Evolutionary conservation across 352 stramenopile genomes (phyloP), one percentile per base, ranked within the genome.

Genomic region (Phytophthora constricta): DNA sequence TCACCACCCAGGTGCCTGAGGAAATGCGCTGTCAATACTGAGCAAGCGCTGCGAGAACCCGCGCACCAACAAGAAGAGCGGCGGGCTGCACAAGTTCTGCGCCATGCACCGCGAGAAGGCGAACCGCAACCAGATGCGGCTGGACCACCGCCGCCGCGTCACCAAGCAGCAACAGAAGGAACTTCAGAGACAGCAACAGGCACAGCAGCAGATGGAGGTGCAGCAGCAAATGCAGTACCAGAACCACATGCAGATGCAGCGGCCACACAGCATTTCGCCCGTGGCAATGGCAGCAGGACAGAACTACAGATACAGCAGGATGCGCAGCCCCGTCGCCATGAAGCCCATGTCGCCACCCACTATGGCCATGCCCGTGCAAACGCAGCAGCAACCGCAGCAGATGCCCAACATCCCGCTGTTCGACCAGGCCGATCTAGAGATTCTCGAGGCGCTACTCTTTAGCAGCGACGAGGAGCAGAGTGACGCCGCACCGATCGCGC

Each of bases 111-210:
- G 84, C 3, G 68, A 80, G 43, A 85, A 89, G 62, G 84, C 84
- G 22, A 93, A 93, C 69, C 79, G 79, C 25, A 90, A 91, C 58
- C 85, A 93, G 58, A 90, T 89, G 68, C 76, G 82, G 2, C 68
- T 89, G 22, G 82, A 91, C 55, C 80, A 86, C 50, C 74, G 80
- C 11, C 78, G 82, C 2, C 78, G 82, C 20, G 76, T 87, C 20
- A 31, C 77, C 47, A 87, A 87, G 60, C 74, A 83, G 58, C 73
- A 84, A 47, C 68, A 82, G 48, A 79, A 85, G 58, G 69, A 76
- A 23, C 50, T 72, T 0, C 59, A 75, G 51, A 73, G 71, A 11
- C 65, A 83, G 42, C 76, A 82, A 66, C 76, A 80, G 58, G 58
- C 63, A 28, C 67, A 76, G 10, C 58, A 79, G 56, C 49, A 63